Evolutionary conservation across 2,329 filamentous ascomycete species (phyloP).

Genomic region (Cladosporium colombiae): DNA sequence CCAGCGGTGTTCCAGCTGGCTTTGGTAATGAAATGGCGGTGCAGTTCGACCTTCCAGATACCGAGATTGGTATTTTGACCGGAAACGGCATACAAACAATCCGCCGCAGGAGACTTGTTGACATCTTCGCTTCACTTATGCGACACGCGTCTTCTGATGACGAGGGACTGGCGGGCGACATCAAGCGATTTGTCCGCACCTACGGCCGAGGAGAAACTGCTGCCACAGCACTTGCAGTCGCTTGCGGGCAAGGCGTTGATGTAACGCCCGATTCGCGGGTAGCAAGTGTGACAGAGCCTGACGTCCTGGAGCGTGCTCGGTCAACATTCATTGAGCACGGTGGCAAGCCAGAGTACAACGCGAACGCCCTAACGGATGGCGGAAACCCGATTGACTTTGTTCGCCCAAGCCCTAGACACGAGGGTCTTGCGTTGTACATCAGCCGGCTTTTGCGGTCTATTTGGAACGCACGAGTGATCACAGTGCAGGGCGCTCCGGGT

Average conservation of each 20-base stretch:
- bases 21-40: constrained; percentile 95
- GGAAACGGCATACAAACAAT: constrained; percentile 88
- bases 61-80: constrained; percentile 88
- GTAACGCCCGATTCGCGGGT: constrained; percentile 69
- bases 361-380: constrained; percentile 66
- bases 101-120: constrained; percentile 79
- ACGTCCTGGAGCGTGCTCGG: constrained; percentile 80
- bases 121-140: constrained; percentile 84
- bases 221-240: constrained; percentile 87
- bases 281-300: constrained; percentile 73
- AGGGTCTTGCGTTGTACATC: constrained; percentile 84
- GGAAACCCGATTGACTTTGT: constrained; percentile 77
- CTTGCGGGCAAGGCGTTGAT: constrained; percentile 89
- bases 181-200: constrained; percentile 77
- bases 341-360: constrained; percentile 80
- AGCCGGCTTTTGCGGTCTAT: constrained; percentile 83
- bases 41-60: constrained; percentile 82
- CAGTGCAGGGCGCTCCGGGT: constrained; percentile 54
- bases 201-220: constrained; percentile 90
- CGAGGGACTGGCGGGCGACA: constrained; percentile 77
- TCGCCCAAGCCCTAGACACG: constrained; percentile 82
- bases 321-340: constrained; percentile 91
- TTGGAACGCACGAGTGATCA: constrained; percentile 79
- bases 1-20: constrained; percentile 67
- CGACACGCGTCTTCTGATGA: constrained; percentile 64